These are phyloP conservation scores for Arctium minus DNA, from an alignment of 129 eudicot species.

Conservation along the genomic window DNA sequence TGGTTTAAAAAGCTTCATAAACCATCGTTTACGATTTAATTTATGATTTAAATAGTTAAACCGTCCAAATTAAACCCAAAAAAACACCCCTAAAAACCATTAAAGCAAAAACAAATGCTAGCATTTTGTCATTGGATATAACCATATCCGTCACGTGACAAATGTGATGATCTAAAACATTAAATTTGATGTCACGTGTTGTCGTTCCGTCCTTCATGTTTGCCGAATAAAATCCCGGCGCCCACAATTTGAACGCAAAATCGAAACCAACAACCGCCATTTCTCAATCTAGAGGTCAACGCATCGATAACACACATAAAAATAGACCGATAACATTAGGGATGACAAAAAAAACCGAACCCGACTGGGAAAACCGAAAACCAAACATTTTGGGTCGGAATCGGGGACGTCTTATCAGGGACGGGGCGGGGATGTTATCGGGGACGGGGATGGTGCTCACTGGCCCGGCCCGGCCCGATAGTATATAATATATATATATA, in stretches of 20 bases:
- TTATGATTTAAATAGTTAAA: too few relatives aligned
- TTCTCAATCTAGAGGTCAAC: neutral
- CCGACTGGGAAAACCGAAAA: too few relatives aligned
- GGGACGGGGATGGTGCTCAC: too few relatives aligned
- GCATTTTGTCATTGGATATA: neutral
- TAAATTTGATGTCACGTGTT: neutral
- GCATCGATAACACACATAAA: neutral
- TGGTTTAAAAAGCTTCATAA: too few relatives aligned
- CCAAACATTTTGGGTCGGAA: too few relatives aligned
- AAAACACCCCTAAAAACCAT: neutral
- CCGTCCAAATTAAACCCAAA: neutral
- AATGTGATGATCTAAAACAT: neutral
- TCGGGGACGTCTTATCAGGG: too few relatives aligned
- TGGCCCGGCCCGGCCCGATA: too few relatives aligned
- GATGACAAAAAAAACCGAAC: too few relatives aligned
- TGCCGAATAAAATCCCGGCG: constrained; percentile 19
- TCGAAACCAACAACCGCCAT: neutral
- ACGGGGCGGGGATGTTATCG: too few relatives aligned
- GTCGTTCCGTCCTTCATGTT: neutral
- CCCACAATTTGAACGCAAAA: neutral
- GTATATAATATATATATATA: too few relatives aligned
- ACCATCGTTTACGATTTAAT: too few relatives aligned
- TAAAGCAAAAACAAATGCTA: neutral
- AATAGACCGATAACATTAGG: neutral
- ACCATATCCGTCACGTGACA: constrained; percentile 7